Evolutionary conservation across 805 yeast genomes (phyloP), one percentile per base, ranked within the genome.

Genomic region (Nakazawaea populi): DNA sequence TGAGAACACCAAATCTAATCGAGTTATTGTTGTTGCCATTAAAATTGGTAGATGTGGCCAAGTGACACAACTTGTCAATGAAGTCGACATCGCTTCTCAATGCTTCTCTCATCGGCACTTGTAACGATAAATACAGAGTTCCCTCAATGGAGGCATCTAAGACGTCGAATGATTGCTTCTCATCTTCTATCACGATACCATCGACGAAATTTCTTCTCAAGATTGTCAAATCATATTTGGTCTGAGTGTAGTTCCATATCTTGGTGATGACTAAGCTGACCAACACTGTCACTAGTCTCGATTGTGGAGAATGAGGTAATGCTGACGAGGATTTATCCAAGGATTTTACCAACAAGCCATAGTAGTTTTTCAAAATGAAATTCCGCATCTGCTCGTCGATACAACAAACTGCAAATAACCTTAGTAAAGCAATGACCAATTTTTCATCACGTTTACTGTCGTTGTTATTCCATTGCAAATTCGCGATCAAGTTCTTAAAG

Each of bases 1-100:
- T 59, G 12, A 79, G 53, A 2, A 71, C 54, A 3, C 83, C 83
- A 55, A 73, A 75, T 5, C 59, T 53, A 7, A 67, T 53, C n/a
- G 64, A 51, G 47, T 60, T 36, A 48, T 55, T 18, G 24, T 18
- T 18, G 24, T 18, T 18, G 24, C 24, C 24, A 18, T 18, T 49
- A 43, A 47, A 10, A 2, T 32, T 11, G 35, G 35, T 32, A 34
- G 46, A 9, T 54, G 49, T 14, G 45, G 43, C 45, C 52, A 44
- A 8, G 9, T 7, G 10, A n/a, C 38, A 29, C 30, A 51, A 28
- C 7, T 44, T 48, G 9, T 41, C 38, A 28, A 35, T 29, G 7
- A 27, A 46, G 7, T 45, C 54, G 12, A 48, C 47, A 36, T 42
- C 46, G n/a, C 52, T 46, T 55, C 82, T 62, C 6, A 77, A 28